These are phyloP conservation scores for Xylaria bambusicola DNA, from an alignment of 495 filamentous ascomycete genomes.

Conservation along the genomic window DNA sequence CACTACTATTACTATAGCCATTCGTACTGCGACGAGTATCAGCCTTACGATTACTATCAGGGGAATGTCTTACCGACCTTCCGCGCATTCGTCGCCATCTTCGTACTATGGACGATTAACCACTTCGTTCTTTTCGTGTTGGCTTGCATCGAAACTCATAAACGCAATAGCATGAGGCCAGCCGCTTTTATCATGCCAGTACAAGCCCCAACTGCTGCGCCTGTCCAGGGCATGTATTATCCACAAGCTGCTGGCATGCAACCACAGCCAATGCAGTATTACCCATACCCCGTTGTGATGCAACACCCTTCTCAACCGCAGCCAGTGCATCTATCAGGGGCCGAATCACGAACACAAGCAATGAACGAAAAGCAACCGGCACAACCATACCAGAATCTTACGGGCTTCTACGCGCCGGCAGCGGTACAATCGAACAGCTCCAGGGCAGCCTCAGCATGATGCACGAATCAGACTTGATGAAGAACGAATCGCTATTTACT, in stretches of 20 bases:
- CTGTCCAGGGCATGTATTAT: constrained; percentile 22
- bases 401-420: constrained; percentile 29
- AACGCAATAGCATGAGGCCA: constrained; percentile 26
- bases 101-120: constrained; percentile 21
- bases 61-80: constrained; percentile 22
- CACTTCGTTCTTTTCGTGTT: constrained; percentile 47
- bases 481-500: background rate
- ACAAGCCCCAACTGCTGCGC: background rate
- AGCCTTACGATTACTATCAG: background rate
- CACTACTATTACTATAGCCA: background rate
- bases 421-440: background rate
- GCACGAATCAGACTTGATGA: background rate
- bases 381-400: constrained; percentile 24
- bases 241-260: background rate
- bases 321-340: constrained; percentile 5
- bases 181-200: constrained; percentile 23
- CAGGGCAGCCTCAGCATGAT: background rate
- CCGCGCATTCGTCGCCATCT: constrained; percentile 24
- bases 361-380: constrained; percentile 6
- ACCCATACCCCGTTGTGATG: constrained; percentile 27
- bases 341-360: background rate
- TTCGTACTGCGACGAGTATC: constrained; percentile 23
- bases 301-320: too few relatives aligned
- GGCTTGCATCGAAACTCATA: constrained; percentile 46
- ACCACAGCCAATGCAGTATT: constrained; percentile 24